These are phyloP conservation scores for Aureobasidium lini DNA, from an alignment of 2,329 filamentous ascomycete genomes.

Conservation along the genomic window DNA sequence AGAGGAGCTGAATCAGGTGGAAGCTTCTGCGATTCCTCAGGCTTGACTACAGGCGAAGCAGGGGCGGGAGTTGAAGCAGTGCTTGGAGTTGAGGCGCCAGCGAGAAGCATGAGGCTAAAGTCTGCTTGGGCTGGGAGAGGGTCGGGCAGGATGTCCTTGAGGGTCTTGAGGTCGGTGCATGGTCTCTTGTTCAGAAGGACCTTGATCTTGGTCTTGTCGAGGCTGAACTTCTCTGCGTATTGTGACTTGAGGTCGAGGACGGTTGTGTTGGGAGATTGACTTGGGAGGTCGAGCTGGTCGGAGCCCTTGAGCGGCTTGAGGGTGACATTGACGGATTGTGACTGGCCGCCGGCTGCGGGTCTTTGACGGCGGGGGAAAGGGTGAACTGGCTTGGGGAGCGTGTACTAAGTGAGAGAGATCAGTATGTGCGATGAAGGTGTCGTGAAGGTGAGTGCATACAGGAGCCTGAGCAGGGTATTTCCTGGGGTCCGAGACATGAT, in stretches of 20 bases:
- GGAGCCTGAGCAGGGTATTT: constrained; percentile 68
- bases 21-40: constrained; percentile 28
- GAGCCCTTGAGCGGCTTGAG: constrained; percentile 75
- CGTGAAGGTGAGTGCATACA: constrained; percentile 42
- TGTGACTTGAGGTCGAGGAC: constrained; percentile 70
- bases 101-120: constrained; percentile 83
- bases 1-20: constrained; percentile 20
- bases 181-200: constrained; percentile 84
- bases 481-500: constrained; percentile 82
- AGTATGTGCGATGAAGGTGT: background rate
- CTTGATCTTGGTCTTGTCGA: constrained; percentile 73
- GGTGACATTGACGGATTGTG: constrained; percentile 43
- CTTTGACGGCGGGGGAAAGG: constrained; percentile 42
- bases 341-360: constrained; percentile 37
- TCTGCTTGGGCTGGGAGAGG: constrained; percentile 48
- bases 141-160: constrained; percentile 59
- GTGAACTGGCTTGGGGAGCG: constrained; percentile 57
- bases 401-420: constrained; percentile 47
- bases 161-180: constrained; percentile 64
- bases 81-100: constrained; percentile 34
- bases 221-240: constrained; percentile 55
- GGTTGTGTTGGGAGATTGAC: constrained; percentile 59
- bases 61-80: constrained; percentile 23
- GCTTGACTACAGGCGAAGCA: constrained; percentile 36
- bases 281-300: constrained; percentile 58